Evolutionary conservation across 129 eudicot genomes (phyloP).

Genomic region (Mikania micrantha): DNA sequence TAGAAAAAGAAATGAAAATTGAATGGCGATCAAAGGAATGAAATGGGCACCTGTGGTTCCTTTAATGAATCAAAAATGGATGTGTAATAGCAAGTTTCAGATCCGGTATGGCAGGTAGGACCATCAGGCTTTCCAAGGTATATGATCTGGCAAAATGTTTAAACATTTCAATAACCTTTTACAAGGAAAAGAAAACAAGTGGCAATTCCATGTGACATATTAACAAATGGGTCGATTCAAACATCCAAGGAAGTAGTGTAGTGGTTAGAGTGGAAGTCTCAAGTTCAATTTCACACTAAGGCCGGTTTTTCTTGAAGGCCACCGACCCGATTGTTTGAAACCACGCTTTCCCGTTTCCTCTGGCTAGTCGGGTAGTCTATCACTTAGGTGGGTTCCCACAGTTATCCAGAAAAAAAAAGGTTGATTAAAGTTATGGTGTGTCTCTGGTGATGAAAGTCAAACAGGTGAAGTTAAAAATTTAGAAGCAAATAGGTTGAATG

Average conservation of each 20-base stretch:
- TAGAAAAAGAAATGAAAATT: background rate
- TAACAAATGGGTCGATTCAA: background rate
- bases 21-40: background rate
- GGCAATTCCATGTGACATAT: background rate
- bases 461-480: background rate
- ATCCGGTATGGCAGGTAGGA: slow-evolving; percentile 78
- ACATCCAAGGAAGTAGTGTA: no score
- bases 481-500: background rate
- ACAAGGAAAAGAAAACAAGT: background rate
- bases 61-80: slow-evolving; percentile 43
- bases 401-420: no score
- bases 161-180: background rate
- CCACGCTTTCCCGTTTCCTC: no score
- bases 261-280: no score
- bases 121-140: slow-evolving; percentile 86
- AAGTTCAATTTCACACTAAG: no score
- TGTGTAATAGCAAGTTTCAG: slow-evolving; percentile 87
- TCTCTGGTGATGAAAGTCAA: background rate
- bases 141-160: slow-evolving; percentile 43
- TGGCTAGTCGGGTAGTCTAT: no score
- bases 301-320: no score
- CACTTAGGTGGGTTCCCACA: no score
- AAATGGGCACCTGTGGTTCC: slow-evolving; percentile 36
- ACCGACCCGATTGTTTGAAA: no score
- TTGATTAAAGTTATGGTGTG: no score